A percentile compares a stretch with the other conserved stretches of the same genome.
Conservation (phyloP, 306 rosid species). For the Calophaca sinica region DNA sequence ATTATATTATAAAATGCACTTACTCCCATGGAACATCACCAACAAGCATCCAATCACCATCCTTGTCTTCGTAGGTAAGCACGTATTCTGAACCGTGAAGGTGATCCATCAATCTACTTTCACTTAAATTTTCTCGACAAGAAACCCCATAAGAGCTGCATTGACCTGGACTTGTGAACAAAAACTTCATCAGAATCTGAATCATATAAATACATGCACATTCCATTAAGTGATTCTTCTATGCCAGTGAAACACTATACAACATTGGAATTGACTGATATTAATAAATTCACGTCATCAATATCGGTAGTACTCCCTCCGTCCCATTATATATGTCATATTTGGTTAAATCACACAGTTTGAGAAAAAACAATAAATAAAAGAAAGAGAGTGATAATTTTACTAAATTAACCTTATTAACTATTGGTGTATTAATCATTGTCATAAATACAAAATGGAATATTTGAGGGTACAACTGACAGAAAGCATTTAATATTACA, state of each 20-base stretch:
- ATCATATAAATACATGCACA: neutral
- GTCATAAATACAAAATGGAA: no score
- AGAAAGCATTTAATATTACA: no score
- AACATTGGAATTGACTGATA: neutral
- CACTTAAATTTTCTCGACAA: slow-evolving; percentile 71
- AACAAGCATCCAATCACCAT: slow-evolving; percentile 98
- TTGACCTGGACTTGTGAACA: slow-evolving; percentile 65
- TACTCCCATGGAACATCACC: slow-evolving; percentile 99
- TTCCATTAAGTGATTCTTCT: no score
- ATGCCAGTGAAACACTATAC: no score
- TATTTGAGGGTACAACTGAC: no score
- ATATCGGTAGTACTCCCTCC: no score
- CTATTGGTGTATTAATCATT: no score
- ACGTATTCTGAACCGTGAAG: slow-evolving; percentile 92
- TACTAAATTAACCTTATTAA: no score
- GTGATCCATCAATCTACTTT: slow-evolving; percentile 84
- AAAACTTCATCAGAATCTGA: slow-evolving; percentile 10
- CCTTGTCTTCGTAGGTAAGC: slow-evolving; percentile 97
- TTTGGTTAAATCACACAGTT: no score
- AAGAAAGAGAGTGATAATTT: no score
- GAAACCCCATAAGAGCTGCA: slow-evolving; percentile 79
- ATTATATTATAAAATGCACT: slow-evolving; percentile 50
- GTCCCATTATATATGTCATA: no score
- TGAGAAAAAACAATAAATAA: no score
- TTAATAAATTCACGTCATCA: slow-evolving; percentile 16